Evolutionary conservation across 352 stramenopile genomes (phyloP), one percentile per base, ranked within the genome.

Genomic region (Pythium insidiosum): DNA sequence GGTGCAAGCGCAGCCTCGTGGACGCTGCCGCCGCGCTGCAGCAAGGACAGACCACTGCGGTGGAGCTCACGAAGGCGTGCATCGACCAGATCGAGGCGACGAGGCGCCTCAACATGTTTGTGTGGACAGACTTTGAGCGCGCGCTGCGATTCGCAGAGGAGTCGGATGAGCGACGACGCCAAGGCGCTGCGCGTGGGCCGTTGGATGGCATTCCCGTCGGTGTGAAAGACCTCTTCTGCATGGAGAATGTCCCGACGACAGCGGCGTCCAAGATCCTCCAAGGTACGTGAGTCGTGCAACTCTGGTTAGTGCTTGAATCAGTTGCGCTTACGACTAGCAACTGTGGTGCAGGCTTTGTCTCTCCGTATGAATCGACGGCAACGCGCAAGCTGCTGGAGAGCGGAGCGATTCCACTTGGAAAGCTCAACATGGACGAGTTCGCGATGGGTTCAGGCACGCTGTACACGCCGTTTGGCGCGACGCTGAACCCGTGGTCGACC

Each of bases 381-480:
- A 92, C 91, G 5, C 53, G 67, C 29, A 73, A 92, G 40, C 56
- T 98, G 38, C 72, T 90, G 30, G 73, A 91, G 10, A 66, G 81
- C 41, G 96, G 96, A 12, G 94, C 92, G 6, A 73, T 98, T 18
- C 67, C 96, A 5, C 64, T 99, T 1, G 96, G 96, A 26, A 97
- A 96, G 52, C 96, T 97, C 22, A 98, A 98, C 62, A 97, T 98
- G 91, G 96, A 99, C 66, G 96, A 99, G 75, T 99, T 99, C 68
- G 96, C 85, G 6, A 99, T 99, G 96, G 96, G 96, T 18, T 97
- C 87, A 23, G 84, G 84, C 15, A 97, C 91, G 41, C 68, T 92
- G 12, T 97, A 98, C 70, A 91, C 73, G 40, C 73, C 63, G 26
- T 87, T 89, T 30, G 88, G 86, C 6, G 56, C 85, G 34, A 94